phyloP scores from a whole-genome alignment of 148 eudicot genomes.

The Fagopyrum tataricum region DNA sequence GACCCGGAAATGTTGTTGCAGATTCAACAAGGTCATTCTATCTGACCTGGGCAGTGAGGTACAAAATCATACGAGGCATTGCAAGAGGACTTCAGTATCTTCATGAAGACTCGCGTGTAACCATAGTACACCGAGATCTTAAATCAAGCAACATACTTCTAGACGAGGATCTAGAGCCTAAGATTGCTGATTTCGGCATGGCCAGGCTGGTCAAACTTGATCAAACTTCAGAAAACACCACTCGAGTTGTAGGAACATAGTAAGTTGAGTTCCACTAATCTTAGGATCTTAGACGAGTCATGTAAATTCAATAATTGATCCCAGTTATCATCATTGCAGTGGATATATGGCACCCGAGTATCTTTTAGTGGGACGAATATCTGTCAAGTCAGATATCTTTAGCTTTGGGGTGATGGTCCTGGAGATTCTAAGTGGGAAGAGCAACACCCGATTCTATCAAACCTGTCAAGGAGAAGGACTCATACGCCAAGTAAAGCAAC shows the following conservation, averaged over 20 bases:
- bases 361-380: neutral
- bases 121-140: conserved; percentile 14
- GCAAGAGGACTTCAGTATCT: conserved; percentile 11
- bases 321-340: neutral
- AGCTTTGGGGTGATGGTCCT: conserved; percentile 6
- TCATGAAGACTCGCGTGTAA: conserved; percentile 9
- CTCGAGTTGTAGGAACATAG: conserved; percentile 15
- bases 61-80: neutral
- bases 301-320: too few species aligned
- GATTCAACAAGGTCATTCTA: neutral
- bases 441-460: neutral
- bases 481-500: neutral
- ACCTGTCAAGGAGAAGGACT: neutral
- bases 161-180: conserved; percentile 7
- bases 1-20: neutral
- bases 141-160: conserved; percentile 7
- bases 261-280: conserved; percentile 1
- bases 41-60: neutral
- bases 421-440: conserved; percentile 1
- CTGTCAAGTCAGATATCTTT: neutral
- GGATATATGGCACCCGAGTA: conserved; percentile 13
- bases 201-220: neutral
- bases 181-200: conserved; percentile 17
- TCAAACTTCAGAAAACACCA: conserved; percentile 15
- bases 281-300: neutral